Percentiles rank a stretch among this genome's conserved stretches.
Evolutionary conservation across 441 rosid genomes (phyloP).

Genomic region (Gossypium davidsonii): DNA sequence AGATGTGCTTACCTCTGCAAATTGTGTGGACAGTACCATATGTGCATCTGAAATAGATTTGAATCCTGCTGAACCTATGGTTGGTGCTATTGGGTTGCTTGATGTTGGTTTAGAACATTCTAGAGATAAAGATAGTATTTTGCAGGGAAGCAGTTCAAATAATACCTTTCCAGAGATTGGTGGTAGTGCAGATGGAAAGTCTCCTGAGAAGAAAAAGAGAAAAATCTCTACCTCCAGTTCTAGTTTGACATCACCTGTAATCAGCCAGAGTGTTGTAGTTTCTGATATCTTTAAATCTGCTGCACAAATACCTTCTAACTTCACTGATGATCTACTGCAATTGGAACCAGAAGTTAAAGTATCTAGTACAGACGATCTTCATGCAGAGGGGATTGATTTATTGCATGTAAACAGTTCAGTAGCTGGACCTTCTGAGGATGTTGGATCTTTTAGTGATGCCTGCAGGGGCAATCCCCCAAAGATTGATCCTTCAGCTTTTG

Average conservation of each 20-base stretch:
- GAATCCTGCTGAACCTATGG: slow-evolving; percentile 20
- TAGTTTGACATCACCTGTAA: slow-evolving; percentile 22
- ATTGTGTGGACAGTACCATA: slow-evolving; percentile 30
- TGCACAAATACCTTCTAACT: slow-evolving; percentile 21
- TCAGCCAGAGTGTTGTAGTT: slow-evolving; percentile 25
- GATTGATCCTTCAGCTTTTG: slow-evolving; percentile 26
- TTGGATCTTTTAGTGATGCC: slow-evolving; percentile 28
- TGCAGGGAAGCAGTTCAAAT: slow-evolving; percentile 18
- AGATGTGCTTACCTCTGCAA: slow-evolving; percentile 23
- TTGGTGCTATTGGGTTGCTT: slow-evolving; percentile 8
- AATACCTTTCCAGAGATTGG: slow-evolving; percentile 21
- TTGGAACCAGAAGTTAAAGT: slow-evolving; percentile 24
- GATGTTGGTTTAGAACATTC: slow-evolving; percentile 29
- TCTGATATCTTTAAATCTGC: slow-evolving; percentile 23
- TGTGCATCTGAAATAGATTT: slow-evolving; percentile 30
- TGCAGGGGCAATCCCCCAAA: slow-evolving; percentile 23
- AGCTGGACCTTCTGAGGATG: slow-evolving; percentile 26
- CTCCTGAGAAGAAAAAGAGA: slow-evolving; percentile 28
- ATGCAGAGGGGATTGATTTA: slow-evolving; percentile 6
- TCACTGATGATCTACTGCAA: slow-evolving; percentile 20
- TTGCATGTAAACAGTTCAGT: slow-evolving; percentile 20
- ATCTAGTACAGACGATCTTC: slow-evolving; percentile 20
- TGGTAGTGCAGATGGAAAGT: slow-evolving; percentile 20
- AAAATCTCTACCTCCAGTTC: slow-evolving; percentile 28
- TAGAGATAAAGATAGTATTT: slow-evolving; percentile 19